Evolutionary conservation across 2,329 filamentous ascomycete species (phyloP).

Genomic region (Eutypa lata): DNA sequence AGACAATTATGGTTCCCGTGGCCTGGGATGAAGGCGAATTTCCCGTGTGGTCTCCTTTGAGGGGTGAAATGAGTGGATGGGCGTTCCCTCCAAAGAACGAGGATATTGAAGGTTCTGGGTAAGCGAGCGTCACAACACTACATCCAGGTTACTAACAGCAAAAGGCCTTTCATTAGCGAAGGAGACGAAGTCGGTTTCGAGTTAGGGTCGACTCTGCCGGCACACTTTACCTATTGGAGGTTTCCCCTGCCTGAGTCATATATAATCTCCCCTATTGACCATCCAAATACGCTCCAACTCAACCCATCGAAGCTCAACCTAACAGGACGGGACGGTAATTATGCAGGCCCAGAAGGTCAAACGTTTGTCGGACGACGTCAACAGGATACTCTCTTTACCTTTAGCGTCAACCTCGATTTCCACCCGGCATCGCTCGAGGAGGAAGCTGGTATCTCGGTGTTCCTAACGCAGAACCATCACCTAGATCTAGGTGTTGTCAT

Average conservation of each 20-base stretch:
- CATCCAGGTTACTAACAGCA: constrained; percentile 10
- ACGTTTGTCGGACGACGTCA: constrained; percentile 54
- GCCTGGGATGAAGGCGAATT: constrained; percentile 32
- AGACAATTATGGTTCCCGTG: constrained; percentile 38
- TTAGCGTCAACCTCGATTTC: constrained; percentile 44
- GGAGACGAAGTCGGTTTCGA: constrained; percentile 46
- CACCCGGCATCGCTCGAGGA: constrained; percentile 33
- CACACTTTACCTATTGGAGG: constrained; percentile 56
- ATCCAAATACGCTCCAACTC: constrained; percentile 43
- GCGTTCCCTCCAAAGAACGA: constrained; percentile 11
- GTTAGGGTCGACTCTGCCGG: constrained; percentile 41
- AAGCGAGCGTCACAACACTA: constrained; percentile 11
- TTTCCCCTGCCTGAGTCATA: constrained; percentile 46
- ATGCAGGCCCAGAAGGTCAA: constrained; percentile 43
- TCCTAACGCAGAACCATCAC: constrained; percentile 53
- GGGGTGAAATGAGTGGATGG: constrained; percentile 34
- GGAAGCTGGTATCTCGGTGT: constrained; percentile 51
- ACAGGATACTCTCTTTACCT: constrained; percentile 53
- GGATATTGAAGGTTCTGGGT: constrained; percentile 24
- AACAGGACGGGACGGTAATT: constrained; percentile 49
- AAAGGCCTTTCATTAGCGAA: constrained; percentile 38
- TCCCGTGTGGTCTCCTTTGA: constrained; percentile 33
- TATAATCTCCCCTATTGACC: constrained; percentile 39
- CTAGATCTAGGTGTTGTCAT: constrained; percentile 42
- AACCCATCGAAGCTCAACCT: constrained; percentile 49